Percentiles rank a stretch among this genome's conserved stretches.
Conservation (phyloP, 306 rosid species). For the Vigna trinervia region DNA sequence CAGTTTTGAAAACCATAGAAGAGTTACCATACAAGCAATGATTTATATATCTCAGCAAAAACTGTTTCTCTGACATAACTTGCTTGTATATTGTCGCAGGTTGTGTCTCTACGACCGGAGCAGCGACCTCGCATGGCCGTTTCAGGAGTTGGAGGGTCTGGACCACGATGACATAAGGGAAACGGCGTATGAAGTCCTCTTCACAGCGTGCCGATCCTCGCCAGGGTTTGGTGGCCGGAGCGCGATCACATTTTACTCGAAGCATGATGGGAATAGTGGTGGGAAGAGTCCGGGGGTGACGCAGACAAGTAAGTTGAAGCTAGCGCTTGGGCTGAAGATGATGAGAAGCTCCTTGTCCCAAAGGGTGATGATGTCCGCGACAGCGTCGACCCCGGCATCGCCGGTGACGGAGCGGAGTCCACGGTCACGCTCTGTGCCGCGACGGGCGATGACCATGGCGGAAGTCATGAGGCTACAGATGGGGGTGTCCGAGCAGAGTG, state of each 20-base stretch:
- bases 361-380: constrained; percentile 58
- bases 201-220: constrained; percentile 54
- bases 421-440: constrained; percentile 50
- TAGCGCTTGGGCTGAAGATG: constrained; percentile 80
- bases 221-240: constrained; percentile 86
- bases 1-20: background rate
- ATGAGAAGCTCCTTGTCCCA: constrained; percentile 68
- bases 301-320: constrained; percentile 71
- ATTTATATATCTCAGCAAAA: background rate
- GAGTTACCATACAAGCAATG: background rate
- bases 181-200: constrained; percentile 53
- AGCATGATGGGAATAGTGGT: constrained; percentile 3
- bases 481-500: constrained; percentile 87
- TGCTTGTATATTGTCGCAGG: background rate
- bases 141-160: constrained; percentile 7
- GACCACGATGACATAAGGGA: constrained; percentile 46
- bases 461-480: constrained; percentile 98
- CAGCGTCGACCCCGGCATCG: constrained; percentile 27
- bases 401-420: constrained; percentile 47
- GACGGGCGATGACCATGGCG: constrained; percentile 83
- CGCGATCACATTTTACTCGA: constrained; percentile 69
- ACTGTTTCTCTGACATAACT: background rate
- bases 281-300: constrained; percentile 45
- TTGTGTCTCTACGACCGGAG: constrained; percentile 41
- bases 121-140: constrained; percentile 48